These are phyloP conservation scores for Calycina marina DNA, from an alignment of 2,329 filamentous ascomycete genomes.

Conservation along the genomic window DNA sequence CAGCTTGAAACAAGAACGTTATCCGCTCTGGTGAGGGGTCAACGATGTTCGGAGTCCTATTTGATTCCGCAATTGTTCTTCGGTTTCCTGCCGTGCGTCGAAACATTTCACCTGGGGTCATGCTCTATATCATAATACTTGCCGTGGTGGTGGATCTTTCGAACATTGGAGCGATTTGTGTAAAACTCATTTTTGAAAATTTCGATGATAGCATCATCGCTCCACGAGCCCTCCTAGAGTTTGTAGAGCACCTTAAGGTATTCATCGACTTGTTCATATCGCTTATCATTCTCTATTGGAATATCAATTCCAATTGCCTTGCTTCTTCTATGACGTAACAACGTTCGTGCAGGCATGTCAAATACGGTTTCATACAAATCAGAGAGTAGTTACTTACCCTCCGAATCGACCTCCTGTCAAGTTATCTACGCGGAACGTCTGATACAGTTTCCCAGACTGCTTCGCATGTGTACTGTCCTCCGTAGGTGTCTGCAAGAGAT, in stretches of 20 bases:
- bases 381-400: slow-evolving; percentile 33
- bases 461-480: slow-evolving; percentile 52
- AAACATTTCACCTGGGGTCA: no score
- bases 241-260: slow-evolving; percentile 53
- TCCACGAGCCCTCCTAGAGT: slow-evolving; percentile 53
- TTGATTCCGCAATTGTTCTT: no score
- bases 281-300: slow-evolving; percentile 46
- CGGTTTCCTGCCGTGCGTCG: no score
- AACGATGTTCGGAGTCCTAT: slow-evolving; percentile 47
- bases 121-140: slow-evolving; percentile 48
- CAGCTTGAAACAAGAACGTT: slow-evolving; percentile 55
- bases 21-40: slow-evolving; percentile 54
- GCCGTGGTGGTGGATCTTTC: slow-evolving; percentile 50
- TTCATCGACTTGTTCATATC: slow-evolving; percentile 48
- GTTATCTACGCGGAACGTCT: slow-evolving; percentile 54
- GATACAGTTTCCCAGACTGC: slow-evolving; percentile 41
- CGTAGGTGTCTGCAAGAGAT: slow-evolving; percentile 44
- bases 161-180: slow-evolving; percentile 42
- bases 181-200: slow-evolving; percentile 8
- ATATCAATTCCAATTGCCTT: slow-evolving; percentile 45
- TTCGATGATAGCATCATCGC: slow-evolving; percentile 35
- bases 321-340: slow-evolving; percentile 47
- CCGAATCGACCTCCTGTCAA: slow-evolving; percentile 44
- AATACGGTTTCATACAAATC: neutral
- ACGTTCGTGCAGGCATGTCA: slow-evolving; percentile 39